Evolutionary conservation across 345 rosid genomes (phyloP), one percentile per base, ranked within the genome.

Genomic region (Eucalyptus pumila): DNA sequence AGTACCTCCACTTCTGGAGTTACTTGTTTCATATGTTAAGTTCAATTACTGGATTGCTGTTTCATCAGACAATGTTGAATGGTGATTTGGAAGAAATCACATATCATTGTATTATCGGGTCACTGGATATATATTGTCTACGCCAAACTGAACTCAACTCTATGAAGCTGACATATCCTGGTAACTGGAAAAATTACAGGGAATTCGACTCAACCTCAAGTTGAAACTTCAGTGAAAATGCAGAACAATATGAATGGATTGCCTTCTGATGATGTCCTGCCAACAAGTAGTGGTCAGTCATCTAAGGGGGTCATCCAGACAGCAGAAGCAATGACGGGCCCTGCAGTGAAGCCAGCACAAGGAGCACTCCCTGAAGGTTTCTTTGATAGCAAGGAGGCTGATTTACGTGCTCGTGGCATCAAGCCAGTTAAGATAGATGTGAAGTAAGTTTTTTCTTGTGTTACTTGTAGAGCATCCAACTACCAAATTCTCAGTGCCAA

Each of bases 331-430:
- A 83, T 44, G 89, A 52, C 87, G 3, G 92, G 87, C 89, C 89
- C 91, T 88, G 96, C 93, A 89, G 69, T 89, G 34, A 95, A 94
- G 89, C 94, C 88, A 87, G 89, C 85, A n/a, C 93, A 94, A 89
- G 98, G 98, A 91, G 91, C 96, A 87, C 96, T 97, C 67, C 99
- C 99, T 11, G 95, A 96, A 83, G 99, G 99, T 34, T 98, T 98
- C 90, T 98, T 97, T 88, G 99, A 98, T 90, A 94, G 96, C 83
- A 96, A 98, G 93, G 99, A 98, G 90, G 99, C 98, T 91, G 99
- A 98, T 93, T 87, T 96, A 51, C 99, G 92, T 91, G 99, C 99
- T 90, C 99, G 97, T 91, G 99, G 99, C 51, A 94, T 98, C 88
- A 97, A 98, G 91, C 93, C 91, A 32, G 98, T 98, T 72, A 98